Percentiles rank a stretch among this genome's conserved stretches.
These are phyloP conservation scores for Monosporascus ibericus DNA, from an alignment of 2,329 filamentous ascomycete genomes.

Conservation along the genomic window DNA sequence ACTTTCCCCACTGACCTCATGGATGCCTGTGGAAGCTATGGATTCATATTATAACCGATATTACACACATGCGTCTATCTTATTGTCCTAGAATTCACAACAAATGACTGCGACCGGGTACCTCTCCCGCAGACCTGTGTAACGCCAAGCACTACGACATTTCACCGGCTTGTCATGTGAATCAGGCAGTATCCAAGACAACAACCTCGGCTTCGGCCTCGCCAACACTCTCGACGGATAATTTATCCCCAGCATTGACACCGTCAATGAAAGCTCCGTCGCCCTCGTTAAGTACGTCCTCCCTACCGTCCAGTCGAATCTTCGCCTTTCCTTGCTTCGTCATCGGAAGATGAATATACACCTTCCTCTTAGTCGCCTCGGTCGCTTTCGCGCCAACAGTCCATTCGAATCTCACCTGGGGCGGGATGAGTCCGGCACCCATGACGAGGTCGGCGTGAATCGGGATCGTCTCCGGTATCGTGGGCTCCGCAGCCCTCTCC, in stretches of 20 bases:
- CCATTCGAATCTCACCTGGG: conserved; percentile 63
- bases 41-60: too few species aligned
- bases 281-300: conserved; percentile 66
- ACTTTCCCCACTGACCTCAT: too few species aligned
- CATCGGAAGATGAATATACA: conserved; percentile 79
- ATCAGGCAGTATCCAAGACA: conserved; percentile 56
- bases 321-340: conserved; percentile 68
- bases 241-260: conserved; percentile 57
- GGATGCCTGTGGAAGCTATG: too few species aligned
- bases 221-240: conserved; percentile 61
- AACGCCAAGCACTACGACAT: neutral
- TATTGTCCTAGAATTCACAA: too few species aligned
- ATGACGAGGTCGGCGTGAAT: conserved; percentile 82
- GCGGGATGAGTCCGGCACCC: conserved; percentile 68
- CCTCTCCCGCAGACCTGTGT: too few species aligned
- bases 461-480: conserved; percentile 63
- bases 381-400: conserved; percentile 56
- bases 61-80: too few species aligned
- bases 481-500: conserved; percentile 58
- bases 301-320: conserved; percentile 60
- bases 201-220: conserved; percentile 65
- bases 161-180: neutral
- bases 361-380: conserved; percentile 55
- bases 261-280: conserved; percentile 72
- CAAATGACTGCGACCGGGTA: too few species aligned